These are phyloP conservation scores for Apiotrichum domesticum DNA, from an alignment of 1,284 basidiomycete genomes.

Conservation along the genomic window DNA sequence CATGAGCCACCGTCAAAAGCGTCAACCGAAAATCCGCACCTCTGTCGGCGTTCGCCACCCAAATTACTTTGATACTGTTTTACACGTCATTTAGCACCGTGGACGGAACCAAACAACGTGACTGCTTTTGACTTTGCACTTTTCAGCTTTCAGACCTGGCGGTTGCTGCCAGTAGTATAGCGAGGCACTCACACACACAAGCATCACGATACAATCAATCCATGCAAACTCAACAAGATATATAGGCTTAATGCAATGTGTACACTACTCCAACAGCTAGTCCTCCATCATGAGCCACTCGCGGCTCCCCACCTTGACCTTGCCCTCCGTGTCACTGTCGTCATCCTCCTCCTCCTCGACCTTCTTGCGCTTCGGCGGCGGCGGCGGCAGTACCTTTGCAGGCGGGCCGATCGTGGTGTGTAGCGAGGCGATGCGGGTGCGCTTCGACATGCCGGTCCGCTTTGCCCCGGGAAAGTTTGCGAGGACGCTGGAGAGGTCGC, in stretches of 20 bases:
- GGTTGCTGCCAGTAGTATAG: no score
- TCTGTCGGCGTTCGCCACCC: no score
- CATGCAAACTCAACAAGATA: no score
- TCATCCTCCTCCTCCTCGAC: slow-evolving; percentile 41
- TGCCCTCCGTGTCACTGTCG: slow-evolving; percentile 28
- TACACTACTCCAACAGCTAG: slow-evolving; percentile 5
- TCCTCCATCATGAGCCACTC: slow-evolving; percentile 45
- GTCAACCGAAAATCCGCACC: no score
- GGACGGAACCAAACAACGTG: no score
- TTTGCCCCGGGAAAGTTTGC: slow-evolving; percentile 38
- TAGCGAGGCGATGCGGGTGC: slow-evolving; percentile 34
- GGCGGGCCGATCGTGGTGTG: slow-evolving; percentile 42
- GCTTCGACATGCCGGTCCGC: slow-evolving; percentile 39
- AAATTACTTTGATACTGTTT: no score
- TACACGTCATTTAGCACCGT: no score
- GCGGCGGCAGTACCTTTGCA: slow-evolving; percentile 39
- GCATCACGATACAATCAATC: no score
- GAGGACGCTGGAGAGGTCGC: slow-evolving; percentile 37
- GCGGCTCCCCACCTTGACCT: slow-evolving; percentile 27
- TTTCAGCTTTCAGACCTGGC: no score
- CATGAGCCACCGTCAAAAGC: no score
- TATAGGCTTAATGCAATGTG: background rate
- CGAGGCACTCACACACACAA: no score
- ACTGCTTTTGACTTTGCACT: no score
- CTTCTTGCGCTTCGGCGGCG: slow-evolving; percentile 40